Evolutionary conservation across 1,139 yeast species (phyloP), one percentile per base, ranked within the genome.

Genomic region (Saccharomyces hybrid): DNA sequence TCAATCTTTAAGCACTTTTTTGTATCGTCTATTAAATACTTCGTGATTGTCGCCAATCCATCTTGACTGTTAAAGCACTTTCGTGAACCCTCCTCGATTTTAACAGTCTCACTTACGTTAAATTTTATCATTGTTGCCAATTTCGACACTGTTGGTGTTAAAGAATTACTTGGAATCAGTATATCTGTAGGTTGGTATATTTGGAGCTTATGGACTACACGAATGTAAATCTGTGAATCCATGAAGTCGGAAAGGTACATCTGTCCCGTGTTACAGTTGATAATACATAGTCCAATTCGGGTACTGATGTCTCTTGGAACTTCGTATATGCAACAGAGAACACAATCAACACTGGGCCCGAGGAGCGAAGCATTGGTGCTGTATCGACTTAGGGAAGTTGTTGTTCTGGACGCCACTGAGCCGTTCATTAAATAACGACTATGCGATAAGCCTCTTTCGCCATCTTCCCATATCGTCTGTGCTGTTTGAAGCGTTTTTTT

Each of bases 211-310:
- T 78, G 77, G 9, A 78, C 63, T 0, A 79, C 74, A 52, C 79
- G 64, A 1, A 76, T 76, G 58, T 70, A 77, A 0, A 79, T 76
- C 59, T 73, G 79, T 0, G 81, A 72, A 58, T 78, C 81, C 23
- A 69, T 61, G 38, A 74, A 69, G 13, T 69, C 73, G 2, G 73
- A 66, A 16, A 74, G 54, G 3, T 59, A 60, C 53, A 77, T 57
- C 50, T 70, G 74, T 5, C 77, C 78, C 1, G 75, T 72, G 30
- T 64, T 66, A 9, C 70, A 61, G 53, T 72, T 66, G 8, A 75
- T 53, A 48, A 72, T 67, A 49, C 77, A 74, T 6, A 75, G 53
- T 1, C 79, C 79, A 5, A 76, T 70, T 16, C 59, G 57, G 4
- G 66, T 63, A 2, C 69, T 67, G 0, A 72, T 65, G 16, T 70